Conservation (phyloP, 2,329 filamentous ascomycete genomes). For the Claviceps sp. region DNA sequence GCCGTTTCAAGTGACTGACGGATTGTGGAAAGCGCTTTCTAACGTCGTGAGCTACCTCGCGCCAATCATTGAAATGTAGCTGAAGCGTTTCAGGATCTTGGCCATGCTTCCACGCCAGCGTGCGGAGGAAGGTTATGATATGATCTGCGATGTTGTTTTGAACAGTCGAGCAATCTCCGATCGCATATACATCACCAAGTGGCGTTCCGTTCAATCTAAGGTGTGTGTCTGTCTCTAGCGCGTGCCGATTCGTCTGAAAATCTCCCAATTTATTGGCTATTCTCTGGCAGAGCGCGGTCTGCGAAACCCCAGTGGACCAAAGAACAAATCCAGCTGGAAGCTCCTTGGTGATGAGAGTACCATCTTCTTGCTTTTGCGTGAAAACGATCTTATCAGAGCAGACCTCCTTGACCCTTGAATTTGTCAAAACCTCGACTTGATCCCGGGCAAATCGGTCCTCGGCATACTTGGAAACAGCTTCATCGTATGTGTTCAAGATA, state of each 20-base stretch:
- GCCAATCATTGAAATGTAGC: constrained; percentile 81
- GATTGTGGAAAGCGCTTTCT: constrained; percentile 87
- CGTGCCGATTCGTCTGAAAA: constrained; percentile 74
- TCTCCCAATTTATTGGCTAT: constrained; percentile 65
- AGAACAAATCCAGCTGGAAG: constrained; percentile 92
- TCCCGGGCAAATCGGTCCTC: constrained; percentile 86
- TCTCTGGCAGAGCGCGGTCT: constrained; percentile 65
- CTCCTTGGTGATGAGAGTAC: constrained; percentile 71
- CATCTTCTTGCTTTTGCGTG: constrained; percentile 64
- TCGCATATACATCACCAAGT: constrained; percentile 87
- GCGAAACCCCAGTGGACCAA: constrained; percentile 92
- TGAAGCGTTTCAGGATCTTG: constrained; percentile 80
- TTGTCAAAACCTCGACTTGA: constrained; percentile 81
- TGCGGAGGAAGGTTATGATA: constrained; percentile 79
- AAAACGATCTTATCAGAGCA: constrained; percentile 74
- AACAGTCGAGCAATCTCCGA: constrained; percentile 90
- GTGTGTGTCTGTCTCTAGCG: constrained; percentile 88
- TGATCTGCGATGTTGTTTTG: constrained; percentile 95
- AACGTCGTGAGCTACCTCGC: constrained; percentile 67
- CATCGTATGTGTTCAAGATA: constrained; percentile 96
- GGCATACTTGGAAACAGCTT: constrained; percentile 82
- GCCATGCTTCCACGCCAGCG: constrained; percentile 81
- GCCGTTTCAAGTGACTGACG: constrained; percentile 67
- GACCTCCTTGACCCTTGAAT: constrained; percentile 86
- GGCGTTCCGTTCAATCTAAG: constrained; percentile 80